Percentiles rank a stretch among this genome's conserved stretches.
phyloP scores from a whole-genome alignment of 2,329 filamentous ascomycete species.

The Verticillium klebahnii region DNA sequence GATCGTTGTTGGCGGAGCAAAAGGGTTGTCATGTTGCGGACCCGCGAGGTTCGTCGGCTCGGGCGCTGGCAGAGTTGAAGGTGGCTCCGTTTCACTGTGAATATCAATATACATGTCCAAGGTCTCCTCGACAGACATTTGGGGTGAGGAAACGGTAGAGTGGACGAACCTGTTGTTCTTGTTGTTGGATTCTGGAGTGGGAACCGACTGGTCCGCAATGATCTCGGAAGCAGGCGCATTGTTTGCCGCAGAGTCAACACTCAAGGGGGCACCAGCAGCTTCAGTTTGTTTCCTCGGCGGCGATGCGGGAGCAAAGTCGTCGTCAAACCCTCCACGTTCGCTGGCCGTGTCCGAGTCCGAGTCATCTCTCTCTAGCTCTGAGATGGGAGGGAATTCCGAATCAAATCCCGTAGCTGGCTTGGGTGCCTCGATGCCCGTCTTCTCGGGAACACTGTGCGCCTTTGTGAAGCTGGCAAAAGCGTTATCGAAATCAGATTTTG shows the following conservation, averaged over 20 bases:
- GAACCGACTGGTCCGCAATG: neutral
- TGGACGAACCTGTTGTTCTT: neutral
- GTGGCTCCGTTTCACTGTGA: neutral
- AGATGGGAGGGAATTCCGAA: slow-evolving; percentile 88
- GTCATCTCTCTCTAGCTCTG: slow-evolving; percentile 76
- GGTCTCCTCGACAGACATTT: neutral
- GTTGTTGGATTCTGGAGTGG: neutral
- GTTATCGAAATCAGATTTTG: slow-evolving; percentile 79
- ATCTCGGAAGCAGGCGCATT: slow-evolving; percentile 17
- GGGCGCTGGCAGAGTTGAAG: neutral
- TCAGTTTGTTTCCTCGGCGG: slow-evolving; percentile 31
- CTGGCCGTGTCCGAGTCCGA: slow-evolving; percentile 79
- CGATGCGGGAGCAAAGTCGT: slow-evolving; percentile 75
- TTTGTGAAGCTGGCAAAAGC: slow-evolving; percentile 73
- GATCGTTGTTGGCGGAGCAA: slow-evolving; percentile 3
- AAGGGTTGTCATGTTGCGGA: neutral
- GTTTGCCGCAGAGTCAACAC: neutral
- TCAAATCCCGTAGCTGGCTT: slow-evolving; percentile 52
- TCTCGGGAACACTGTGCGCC: slow-evolving; percentile 45
- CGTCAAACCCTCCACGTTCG: slow-evolving; percentile 82
- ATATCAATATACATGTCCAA: neutral
- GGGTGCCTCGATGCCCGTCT: slow-evolving; percentile 31
- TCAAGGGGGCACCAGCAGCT: neutral
- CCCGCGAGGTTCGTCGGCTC: neutral
- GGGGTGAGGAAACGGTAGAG: neutral